These are phyloP conservation scores for Lineolata rhizophorae DNA, from an alignment of 495 filamentous ascomycete genomes.

Conservation along the genomic window DNA sequence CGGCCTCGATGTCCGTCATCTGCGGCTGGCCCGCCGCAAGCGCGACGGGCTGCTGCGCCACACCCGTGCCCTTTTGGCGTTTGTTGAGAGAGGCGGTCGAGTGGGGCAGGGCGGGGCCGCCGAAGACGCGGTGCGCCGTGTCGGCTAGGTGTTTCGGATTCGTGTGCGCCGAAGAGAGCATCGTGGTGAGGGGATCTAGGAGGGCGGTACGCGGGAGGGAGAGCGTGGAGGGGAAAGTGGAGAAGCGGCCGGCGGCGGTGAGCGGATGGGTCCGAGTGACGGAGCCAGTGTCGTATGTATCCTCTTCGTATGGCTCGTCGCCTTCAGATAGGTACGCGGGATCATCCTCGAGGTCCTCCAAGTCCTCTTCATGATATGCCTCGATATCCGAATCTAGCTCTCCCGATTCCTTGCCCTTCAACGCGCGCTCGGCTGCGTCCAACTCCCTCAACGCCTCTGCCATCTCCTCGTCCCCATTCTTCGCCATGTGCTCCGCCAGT, in stretches of 20 bases:
- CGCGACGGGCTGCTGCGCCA: conserved; percentile 43
- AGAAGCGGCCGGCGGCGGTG: conserved; percentile 29
- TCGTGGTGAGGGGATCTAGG: conserved; percentile 38
- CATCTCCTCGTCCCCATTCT: conserved; percentile 24
- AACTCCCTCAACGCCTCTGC: no score
- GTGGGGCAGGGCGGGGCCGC: conserved; percentile 49
- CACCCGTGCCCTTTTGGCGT: no score
- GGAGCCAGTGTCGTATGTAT: conserved; percentile 11
- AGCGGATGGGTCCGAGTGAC: conserved; percentile 35
- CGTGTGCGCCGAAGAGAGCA: conserved; percentile 42
- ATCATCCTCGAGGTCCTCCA: conserved; percentile 1
- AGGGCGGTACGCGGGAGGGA: conserved; percentile 41
- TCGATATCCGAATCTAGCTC: no score
- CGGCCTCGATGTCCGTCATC: conserved; percentile 76
- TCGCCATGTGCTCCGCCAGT: conserved; percentile 6
- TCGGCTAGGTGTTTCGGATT: conserved; percentile 57
- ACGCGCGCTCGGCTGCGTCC: no score
- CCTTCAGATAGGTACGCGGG: no score
- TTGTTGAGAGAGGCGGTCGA: no score
- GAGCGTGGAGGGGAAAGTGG: conserved; percentile 52
- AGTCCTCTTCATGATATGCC: conserved; percentile 6
- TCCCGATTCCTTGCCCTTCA: conserved; percentile 8
- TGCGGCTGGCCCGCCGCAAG: conserved; percentile 44
- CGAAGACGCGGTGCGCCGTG: conserved; percentile 45
- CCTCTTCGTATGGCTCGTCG: no score